Evolutionary conservation across 192 early-diverging fungal species (phyloP), one percentile per base, ranked within the genome.

Genomic region (Thoreauomyces humboldtii): DNA sequence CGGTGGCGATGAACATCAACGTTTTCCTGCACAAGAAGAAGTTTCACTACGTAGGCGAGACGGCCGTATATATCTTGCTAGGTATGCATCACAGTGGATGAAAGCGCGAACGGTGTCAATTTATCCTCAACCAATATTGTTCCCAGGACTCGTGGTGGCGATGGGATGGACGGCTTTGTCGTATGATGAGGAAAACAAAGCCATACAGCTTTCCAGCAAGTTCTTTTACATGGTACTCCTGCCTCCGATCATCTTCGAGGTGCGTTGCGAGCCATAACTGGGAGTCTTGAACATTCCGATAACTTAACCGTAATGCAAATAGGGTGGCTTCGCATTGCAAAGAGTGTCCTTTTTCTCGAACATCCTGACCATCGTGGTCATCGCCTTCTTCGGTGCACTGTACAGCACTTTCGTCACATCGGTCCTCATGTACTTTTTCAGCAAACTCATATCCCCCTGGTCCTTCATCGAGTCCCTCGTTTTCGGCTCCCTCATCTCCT

Each of bases 211-310:
- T 2, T 59, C 55, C 59, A 74, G 73, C 24, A 72, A 81, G 51
- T 83, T 85, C 51, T 85, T 85, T 42, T 84, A 80, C 63, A 78
- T 85, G 78, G 81, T 85, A 21, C 69, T 85, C 1, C 75, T 85
- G 12, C 83, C 83, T 5, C 83, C 83, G 15, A 83, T 85, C 50
- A 81, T 85, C 43, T 85, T 82, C 61, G 77, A 82, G 77, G 77
- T 76, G n/a, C n/a, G n/a, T n/a, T n/a, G n/a, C n/a, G n/a, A n/a
- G n/a, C n/a, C n/a, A n/a, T n/a, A n/a, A n/a, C n/a, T n/a, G n/a
- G n/a, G n/a, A n/a, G n/a, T n/a, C n/a, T n/a, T n/a, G n/a, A n/a
- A n/a, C n/a, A n/a, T n/a, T n/a, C n/a, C n/a, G n/a, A n/a, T n/a
- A n/a, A n/a, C n/a, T n/a, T n/a, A n/a, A n/a, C n/a, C n/a, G n/a